Conservation (phyloP, 2,329 filamentous ascomycete species). For the Scedosporium apiospermum region DNA sequence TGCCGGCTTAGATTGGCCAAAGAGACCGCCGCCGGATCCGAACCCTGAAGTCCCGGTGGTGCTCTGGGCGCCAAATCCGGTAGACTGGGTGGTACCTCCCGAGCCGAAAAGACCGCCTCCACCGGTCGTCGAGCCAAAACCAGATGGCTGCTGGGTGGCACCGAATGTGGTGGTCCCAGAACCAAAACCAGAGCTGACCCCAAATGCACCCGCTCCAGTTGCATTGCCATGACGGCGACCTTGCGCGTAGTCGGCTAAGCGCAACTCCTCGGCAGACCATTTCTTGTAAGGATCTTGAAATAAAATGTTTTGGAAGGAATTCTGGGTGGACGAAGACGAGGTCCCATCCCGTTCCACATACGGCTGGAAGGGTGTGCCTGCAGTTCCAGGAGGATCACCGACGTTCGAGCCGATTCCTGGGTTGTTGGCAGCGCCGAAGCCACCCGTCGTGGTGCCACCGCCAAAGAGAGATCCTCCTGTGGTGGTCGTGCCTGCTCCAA, state of each 20-base stretch:
- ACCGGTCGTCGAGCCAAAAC: slow-evolving; percentile 30
- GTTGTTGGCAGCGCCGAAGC: slow-evolving; percentile 34
- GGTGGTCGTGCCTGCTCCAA: slow-evolving; percentile 32
- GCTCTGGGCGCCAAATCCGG: slow-evolving; percentile 6
- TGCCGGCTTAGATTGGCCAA: slow-evolving; percentile 21
- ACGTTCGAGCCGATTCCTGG: slow-evolving; percentile 41
- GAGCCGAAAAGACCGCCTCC: slow-evolving; percentile 33
- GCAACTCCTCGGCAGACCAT: slow-evolving; percentile 79
- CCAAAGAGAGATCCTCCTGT: slow-evolving; percentile 39
- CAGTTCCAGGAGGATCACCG: slow-evolving; percentile 60
- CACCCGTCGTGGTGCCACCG: slow-evolving; percentile 24
- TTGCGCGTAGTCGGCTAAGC: slow-evolving; percentile 79
- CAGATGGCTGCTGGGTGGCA: slow-evolving; percentile 17
- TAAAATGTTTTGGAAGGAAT: slow-evolving; percentile 69
- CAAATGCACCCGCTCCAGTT: slow-evolving; percentile 79
- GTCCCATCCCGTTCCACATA: slow-evolving; percentile 65
- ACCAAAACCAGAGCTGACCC: slow-evolving; percentile 43
- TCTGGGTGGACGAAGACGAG: slow-evolving; percentile 29
- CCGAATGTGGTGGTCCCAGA: slow-evolving; percentile 43
- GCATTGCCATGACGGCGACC: slow-evolving; percentile 76
- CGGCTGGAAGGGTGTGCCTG: slow-evolving; percentile 57
- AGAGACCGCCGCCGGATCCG: slow-evolving; percentile 12
- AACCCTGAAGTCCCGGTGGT: slow-evolving; percentile 5
- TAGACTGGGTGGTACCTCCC: slow-evolving; percentile 16
- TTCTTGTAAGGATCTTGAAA: slow-evolving; percentile 78